Base-by-base conservation (phyloP, 1,139 yeast species). In the Zygoascus sp. region DNA sequence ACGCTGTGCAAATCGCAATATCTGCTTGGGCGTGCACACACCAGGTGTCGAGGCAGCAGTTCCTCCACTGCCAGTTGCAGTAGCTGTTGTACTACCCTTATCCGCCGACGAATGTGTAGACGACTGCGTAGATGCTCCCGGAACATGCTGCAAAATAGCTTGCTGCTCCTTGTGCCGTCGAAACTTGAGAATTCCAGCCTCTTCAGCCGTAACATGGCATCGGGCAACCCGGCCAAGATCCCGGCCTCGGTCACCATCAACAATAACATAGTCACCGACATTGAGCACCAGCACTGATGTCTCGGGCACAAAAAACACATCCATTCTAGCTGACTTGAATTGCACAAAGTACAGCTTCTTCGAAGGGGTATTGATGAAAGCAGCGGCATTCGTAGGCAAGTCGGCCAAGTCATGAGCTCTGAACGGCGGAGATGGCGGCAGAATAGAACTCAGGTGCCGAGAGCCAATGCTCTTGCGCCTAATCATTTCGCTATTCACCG, bases 231-330 rank as follows among this genome's bases (percentile, higher is more conserved):
- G 79, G 20, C 97, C 97, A 54, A 92, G 70, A 68, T 92, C 98
- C 45, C 85, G 75, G 36, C 98, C 98, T 44, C 98, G 75, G 63
- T 92, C 98, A n/a, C 97, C 98, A 64, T 92, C 97, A 32, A 90
- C 96, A 55, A 90, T 82, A 11, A 92, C 96, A 61, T 89, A 75
- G 63, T 89, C 97, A 22, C 86, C 85, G 15, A 78, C 67, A 41
- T 75, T 70, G 48, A 88, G 73, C 38, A 66, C 68, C 45, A 83
- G 69, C 51, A 78, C 78, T 55, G 76, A 56, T 53, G 61, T 58
- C 17, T 69, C 67, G 2, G 90, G 83, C 13, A 83, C 69, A 57
- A 83, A 83, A 56, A 88, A 81, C 2, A 90, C 85, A 62, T 92
- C 98, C 52, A 85, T 70, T 51, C 96, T 76, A 9, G 95, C 92